Base-by-base conservation (phyloP, 257 asterid genomes). In the Capsicum chinense region DNA sequence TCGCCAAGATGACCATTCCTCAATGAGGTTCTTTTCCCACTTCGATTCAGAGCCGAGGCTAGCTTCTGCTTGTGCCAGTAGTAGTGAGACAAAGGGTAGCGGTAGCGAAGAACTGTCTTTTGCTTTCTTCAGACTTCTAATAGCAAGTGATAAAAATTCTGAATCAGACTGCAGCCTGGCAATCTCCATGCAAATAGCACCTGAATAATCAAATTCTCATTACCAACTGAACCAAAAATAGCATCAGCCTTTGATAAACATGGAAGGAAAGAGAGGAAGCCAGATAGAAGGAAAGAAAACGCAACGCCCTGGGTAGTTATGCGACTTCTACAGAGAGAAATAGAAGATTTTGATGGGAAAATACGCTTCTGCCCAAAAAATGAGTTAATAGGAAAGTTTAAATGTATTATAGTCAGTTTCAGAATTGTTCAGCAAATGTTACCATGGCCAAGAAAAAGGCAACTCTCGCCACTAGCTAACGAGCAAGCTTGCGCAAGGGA, bases 1-100 rank as follows among this genome's bases (percentile, higher is more conserved):
- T 60, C 90, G 96, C 99, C 98, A 95, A 79, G 97, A 91, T 85
- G 90, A 86, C 96, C 96, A 95, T 87, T 94, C 99, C 81, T 93
- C 91, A 2, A 44, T 88, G 86, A 95, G 92, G 90, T 89, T 88
- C 84, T 79, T 86, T 86, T 88, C 93, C 99, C 99, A 95, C 89
- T 92, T 93, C 12, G 90, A 83, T 86, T 84, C 90, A 58, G 96
- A 91, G 83, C 97, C 97, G 71, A 93, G 88, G 91, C 99, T 94
- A 56, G 92, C 99, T 93, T 95, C 97, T 88, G 97, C 97, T 91
- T 92, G 99, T 21, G 93, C 98, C 81, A 95, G 86, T 90, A 95
- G 85, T 21, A 92, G 83, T 47, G 98, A 94, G 87, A 91, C 89
- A 17, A 89, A 66, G 84, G 99, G 98, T 86, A 92, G 85, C 15